Percentiles rank a stretch among this genome's conserved stretches.
Conservation (phyloP, 2,329 filamentous ascomycete species). For the Penicillium oxalicum region DNA sequence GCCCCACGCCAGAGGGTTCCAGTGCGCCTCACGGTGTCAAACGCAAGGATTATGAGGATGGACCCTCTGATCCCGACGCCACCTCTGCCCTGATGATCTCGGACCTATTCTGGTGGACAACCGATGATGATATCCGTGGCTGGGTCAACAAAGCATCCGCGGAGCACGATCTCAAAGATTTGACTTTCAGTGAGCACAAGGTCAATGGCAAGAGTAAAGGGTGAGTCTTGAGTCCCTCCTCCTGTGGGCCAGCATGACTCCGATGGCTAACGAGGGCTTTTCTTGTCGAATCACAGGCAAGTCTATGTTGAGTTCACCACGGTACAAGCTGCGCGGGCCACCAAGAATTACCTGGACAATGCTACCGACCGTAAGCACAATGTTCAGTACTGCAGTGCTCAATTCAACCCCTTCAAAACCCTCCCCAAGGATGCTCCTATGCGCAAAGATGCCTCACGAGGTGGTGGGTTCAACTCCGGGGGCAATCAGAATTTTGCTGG, state of each 20-base stretch:
- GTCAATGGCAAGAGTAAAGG: constrained; percentile 99
- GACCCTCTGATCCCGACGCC: constrained; percentile 53
- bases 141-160: constrained; percentile 75
- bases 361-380: constrained; percentile 59
- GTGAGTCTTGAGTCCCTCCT: constrained; percentile 46
- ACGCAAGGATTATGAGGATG: constrained; percentile 55
- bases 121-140: constrained; percentile 86
- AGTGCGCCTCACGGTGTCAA: constrained; percentile 54
- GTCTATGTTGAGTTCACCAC: constrained; percentile 81
- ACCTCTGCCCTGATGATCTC: constrained; percentile 74
- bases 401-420: constrained; percentile 82
- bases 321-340: constrained; percentile 75
- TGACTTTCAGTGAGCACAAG: constrained; percentile 97
- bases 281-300: constrained; percentile 44
- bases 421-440: constrained; percentile 80
- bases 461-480: constrained; percentile 42
- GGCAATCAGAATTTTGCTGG: constrained; percentile 40
- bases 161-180: constrained; percentile 80
- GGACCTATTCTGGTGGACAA: constrained; percentile 94
- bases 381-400: constrained; percentile 68
- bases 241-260: not conserved
- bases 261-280: not conserved
- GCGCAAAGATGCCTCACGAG: constrained; percentile 59
- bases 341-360: constrained; percentile 73
- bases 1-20: constrained; percentile 14